These are phyloP conservation scores for Kuraishia hungarica DNA, from an alignment of 805 yeast species.

Conservation along the genomic window DNA sequence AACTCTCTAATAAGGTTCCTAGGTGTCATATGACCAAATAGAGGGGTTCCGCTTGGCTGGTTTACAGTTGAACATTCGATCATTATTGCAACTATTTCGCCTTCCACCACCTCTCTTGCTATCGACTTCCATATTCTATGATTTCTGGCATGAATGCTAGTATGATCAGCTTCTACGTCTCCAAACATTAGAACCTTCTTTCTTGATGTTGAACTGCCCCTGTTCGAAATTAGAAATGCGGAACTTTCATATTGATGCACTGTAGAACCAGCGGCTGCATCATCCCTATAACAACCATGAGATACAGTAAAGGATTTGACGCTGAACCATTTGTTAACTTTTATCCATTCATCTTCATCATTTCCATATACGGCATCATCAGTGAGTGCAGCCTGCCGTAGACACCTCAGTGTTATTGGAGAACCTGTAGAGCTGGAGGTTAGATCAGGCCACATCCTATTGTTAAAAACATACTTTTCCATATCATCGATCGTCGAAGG, in stretches of 20 bases:
- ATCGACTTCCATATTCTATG: slow-evolving; percentile 47
- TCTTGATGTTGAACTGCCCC: slow-evolving; percentile 18
- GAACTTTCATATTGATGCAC: slow-evolving; percentile 34
- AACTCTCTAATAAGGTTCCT: slow-evolving; percentile 52
- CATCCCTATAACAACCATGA: slow-evolving; percentile 21
- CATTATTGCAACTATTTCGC: slow-evolving; percentile 43
- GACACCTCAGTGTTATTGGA: neutral
- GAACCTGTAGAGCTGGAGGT: slow-evolving; percentile 18
- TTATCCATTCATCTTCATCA: slow-evolving; percentile 8
- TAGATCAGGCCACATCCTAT: slow-evolving; percentile 72
- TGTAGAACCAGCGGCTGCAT: neutral
- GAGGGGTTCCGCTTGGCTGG: slow-evolving; percentile 32
- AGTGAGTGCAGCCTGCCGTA: slow-evolving; percentile 4
- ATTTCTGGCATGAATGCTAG: slow-evolving; percentile 31
- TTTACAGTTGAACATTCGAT: slow-evolving; percentile 70
- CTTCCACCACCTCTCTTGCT: slow-evolving; percentile 32
- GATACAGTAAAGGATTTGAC: slow-evolving; percentile 32
- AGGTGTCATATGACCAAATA: slow-evolving; percentile 83
- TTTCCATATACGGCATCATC: slow-evolving; percentile 6
- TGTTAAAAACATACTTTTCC: slow-evolving; percentile 57
- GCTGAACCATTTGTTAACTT: slow-evolving; percentile 25
- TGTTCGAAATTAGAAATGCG: slow-evolving; percentile 44
- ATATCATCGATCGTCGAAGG: slow-evolving; percentile 43
- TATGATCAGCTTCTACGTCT: slow-evolving; percentile 67
- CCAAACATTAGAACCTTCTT: slow-evolving; percentile 60